Evolutionary conservation across 2,329 filamentous ascomycete genomes (phyloP).

Genomic region (Calycina herbarum): DNA sequence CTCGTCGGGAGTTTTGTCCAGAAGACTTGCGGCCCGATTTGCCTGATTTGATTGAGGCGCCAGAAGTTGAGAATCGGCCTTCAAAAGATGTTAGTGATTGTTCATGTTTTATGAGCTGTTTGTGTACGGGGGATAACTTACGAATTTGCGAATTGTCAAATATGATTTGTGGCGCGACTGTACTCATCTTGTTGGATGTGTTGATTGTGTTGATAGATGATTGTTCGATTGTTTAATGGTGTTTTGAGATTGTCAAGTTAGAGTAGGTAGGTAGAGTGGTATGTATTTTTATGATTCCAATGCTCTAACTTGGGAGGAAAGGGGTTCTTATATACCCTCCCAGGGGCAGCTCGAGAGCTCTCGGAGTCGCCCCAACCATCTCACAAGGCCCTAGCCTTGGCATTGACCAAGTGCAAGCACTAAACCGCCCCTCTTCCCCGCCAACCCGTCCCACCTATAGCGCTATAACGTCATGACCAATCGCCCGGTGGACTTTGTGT

Average conservation of each 20-base stretch:
- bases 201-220: not conserved
- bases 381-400: not conserved
- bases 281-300: not conserved
- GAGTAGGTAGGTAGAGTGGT: not conserved
- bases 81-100: not conserved
- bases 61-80: slow-evolving; percentile 12
- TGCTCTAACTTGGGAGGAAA: not conserved
- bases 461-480: slow-evolving; percentile 10
- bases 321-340: slow-evolving; percentile 3
- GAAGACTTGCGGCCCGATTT: not conserved
- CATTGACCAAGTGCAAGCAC: not conserved
- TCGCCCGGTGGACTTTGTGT: slow-evolving; percentile 3
- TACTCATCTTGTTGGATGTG: not conserved
- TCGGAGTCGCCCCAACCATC: not conserved
- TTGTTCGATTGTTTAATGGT: not conserved
- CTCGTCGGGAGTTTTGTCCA: not conserved
- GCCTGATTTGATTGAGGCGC: not conserved
- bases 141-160: slow-evolving; percentile 1
- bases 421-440: slow-evolving; percentile 1
- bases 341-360: not conserved
- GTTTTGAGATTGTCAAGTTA: not conserved
- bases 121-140: not conserved
- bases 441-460: not conserved
- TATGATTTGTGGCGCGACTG: not conserved
- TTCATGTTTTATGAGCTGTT: not conserved